Conservation (phyloP, 202 grass and related monocot species). For the Musa balbisiana region DNA sequence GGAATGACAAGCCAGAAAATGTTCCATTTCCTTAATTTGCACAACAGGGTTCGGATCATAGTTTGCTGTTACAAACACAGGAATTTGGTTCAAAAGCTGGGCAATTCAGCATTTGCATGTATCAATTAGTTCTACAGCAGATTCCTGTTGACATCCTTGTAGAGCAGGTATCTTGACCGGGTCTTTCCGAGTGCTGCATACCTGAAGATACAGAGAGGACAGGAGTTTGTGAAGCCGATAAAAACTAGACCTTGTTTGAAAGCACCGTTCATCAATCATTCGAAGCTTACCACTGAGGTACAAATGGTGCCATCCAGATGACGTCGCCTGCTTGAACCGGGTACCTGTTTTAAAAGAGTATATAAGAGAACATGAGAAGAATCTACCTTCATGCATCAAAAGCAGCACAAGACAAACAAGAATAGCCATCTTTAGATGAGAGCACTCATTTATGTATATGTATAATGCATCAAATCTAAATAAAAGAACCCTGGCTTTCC, state of each 20-base stretch:
- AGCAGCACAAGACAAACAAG: background rate
- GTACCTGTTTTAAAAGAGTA: conserved; percentile 53
- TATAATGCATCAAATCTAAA: background rate
- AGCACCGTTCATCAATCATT: background rate
- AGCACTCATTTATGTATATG: no score
- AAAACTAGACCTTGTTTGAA: background rate
- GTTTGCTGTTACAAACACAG: no score
- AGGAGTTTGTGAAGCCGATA: no score
- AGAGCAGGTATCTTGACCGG: conserved; percentile 72
- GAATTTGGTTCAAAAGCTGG: background rate
- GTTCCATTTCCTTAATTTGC: no score
- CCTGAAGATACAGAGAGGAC: conserved; percentile 37
- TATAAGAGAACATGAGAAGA: conserved; percentile 9
- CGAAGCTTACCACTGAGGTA: conserved; percentile 72
- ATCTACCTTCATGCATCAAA: background rate
- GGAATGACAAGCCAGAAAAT: no score
- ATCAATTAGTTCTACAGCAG: conserved; percentile 26
- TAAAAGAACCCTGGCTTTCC: background rate
- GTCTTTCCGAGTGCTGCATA: conserved; percentile 87
- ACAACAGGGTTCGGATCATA: no score
- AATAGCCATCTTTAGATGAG: no score
- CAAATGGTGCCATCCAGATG: conserved; percentile 98
- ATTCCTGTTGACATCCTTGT: conserved; percentile 95
- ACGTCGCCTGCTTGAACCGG: conserved; percentile 82
- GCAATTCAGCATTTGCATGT: background rate